Conservation (phyloP, 192 early-diverging fungal species). For the Pecoramyces ruminantium region DNA sequence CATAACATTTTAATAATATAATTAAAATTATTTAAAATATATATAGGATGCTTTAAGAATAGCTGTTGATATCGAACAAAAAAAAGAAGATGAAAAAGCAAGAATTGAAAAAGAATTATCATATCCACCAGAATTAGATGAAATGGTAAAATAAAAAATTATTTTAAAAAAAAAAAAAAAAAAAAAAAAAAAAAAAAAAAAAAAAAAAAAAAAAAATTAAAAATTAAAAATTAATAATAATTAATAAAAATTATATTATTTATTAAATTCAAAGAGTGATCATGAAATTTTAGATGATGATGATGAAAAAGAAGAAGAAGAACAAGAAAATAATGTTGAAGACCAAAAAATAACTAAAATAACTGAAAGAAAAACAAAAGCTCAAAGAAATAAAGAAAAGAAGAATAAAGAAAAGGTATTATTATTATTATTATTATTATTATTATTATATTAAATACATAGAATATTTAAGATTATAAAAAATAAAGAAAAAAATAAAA, state of each 20-base stretch:
- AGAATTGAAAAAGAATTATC: constrained; percentile 20
- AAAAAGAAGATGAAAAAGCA: constrained; percentile 13
- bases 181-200: too few species aligned
- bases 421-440: too few species aligned
- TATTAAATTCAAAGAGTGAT: constrained; percentile 5
- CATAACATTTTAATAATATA: too few species aligned
- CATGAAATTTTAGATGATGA: constrained; percentile 9
- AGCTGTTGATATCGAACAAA: constrained; percentile 38
- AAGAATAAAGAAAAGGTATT: background rate
- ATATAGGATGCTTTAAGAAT: constrained; percentile 22
- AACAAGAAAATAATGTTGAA: constrained; percentile 3
- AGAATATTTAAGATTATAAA: too few species aligned
- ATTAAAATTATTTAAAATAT: background rate
- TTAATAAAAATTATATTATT: too few species aligned
- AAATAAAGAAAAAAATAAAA: too few species aligned
- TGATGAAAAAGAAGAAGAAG: constrained; percentile 9
- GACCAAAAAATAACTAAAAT: background rate
- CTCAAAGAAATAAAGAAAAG: background rate
- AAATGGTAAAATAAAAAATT: constrained; percentile 5
- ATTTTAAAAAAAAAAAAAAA: too few species aligned
- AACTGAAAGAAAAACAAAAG: background rate
- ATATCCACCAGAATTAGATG: constrained; percentile 13
- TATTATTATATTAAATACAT: too few species aligned
- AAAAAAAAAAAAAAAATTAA: too few species aligned
- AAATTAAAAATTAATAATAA: too few species aligned